Conservation (phyloP, 148 eudicot genomes). For the Fallopia convolvulus region DNA sequence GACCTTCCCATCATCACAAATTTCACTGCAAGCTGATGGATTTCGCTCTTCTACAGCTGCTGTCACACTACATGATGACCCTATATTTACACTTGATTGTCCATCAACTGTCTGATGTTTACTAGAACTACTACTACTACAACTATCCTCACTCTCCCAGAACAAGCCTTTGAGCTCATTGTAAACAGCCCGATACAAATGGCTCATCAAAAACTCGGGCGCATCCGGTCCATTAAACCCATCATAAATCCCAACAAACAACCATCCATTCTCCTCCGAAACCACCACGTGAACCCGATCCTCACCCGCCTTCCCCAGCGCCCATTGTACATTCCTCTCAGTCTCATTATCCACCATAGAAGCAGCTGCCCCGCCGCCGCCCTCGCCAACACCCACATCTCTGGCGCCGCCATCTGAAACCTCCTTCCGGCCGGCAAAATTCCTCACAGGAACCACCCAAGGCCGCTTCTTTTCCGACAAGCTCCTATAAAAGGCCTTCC, state of each 20-base stretch:
- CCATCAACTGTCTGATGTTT: constrained; percentile 11
- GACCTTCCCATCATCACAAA: constrained; percentile 14
- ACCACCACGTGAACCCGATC: constrained; percentile 98
- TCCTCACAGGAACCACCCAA: constrained; percentile 83
- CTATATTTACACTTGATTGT: constrained; percentile 19
- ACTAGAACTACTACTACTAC: constrained; percentile 8
- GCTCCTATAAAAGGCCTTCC: constrained; percentile 51
- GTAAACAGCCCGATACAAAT: constrained; percentile 70
- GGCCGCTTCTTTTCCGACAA: constrained; percentile 81
- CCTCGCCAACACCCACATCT: constrained; percentile 5
- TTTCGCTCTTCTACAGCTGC: constrained; percentile 13
- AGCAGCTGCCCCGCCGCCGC: constrained; percentile 13
- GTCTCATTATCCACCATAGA: constrained; percentile 16
- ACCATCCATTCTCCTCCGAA: constrained; percentile 93
- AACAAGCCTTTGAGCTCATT: constrained; percentile 82
- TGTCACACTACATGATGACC: constrained; percentile 18
- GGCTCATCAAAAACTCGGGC: constrained; percentile 93
- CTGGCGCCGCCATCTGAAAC: constrained; percentile 3
- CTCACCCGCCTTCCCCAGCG: constrained; percentile 95
- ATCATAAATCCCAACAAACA: constrained; percentile 98
- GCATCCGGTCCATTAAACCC: constrained; percentile 99
- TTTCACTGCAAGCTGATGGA: constrained; percentile 12
- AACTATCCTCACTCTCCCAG: constrained; percentile 61
- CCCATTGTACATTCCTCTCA: constrained; percentile 91
- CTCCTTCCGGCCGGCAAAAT: constrained; percentile 40